Evolutionary conservation across 1,284 basidiomycete genomes (phyloP).

Genomic region (Trametes polyzona): DNA sequence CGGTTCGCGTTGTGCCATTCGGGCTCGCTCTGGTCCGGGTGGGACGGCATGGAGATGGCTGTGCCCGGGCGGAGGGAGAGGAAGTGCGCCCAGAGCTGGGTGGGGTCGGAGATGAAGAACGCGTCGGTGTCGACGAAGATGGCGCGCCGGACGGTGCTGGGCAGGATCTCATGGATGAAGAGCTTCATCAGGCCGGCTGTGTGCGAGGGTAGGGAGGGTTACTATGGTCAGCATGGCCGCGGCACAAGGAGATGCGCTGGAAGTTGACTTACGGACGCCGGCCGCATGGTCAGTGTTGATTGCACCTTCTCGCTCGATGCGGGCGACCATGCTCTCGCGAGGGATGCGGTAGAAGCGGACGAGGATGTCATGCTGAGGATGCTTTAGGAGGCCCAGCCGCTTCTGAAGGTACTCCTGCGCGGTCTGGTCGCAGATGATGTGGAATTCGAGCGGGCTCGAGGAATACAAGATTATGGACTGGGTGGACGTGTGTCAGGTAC

Average conservation of each 20-base stretch:
- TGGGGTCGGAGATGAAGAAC: slow-evolving; percentile 50
- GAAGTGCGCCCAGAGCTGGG: slow-evolving; percentile 49
- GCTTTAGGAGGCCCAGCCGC: slow-evolving; percentile 42
- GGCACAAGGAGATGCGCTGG: background rate
- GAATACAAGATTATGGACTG: slow-evolving; percentile 52
- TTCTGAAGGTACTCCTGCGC: slow-evolving; percentile 43
- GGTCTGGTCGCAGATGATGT: slow-evolving; percentile 49
- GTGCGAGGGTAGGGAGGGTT: background rate
- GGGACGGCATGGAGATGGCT: slow-evolving; percentile 48
- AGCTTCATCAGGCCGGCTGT: slow-evolving; percentile 51
- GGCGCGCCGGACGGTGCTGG: slow-evolving; percentile 41
- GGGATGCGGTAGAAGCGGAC: slow-evolving; percentile 47
- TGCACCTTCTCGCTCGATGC: slow-evolving; percentile 49
- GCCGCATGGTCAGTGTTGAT: slow-evolving; percentile 51
- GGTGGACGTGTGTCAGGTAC: background rate
- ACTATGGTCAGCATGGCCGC: slow-evolving; percentile 1
- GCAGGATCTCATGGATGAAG: slow-evolving; percentile 50
- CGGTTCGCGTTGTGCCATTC: slow-evolving; percentile 50
- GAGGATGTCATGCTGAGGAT: slow-evolving; percentile 40
- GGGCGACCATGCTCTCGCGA: slow-evolving; percentile 44
- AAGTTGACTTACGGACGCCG: slow-evolving; percentile 45
- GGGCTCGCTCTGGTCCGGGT: slow-evolving; percentile 43
- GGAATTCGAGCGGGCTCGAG: slow-evolving; percentile 47
- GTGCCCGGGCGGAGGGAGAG: slow-evolving; percentile 37
- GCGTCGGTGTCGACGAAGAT: slow-evolving; percentile 56